A percentile compares a stretch with the other conserved stretches of the same genome.
Conservation (phyloP, 148 eudicot genomes). For the Amaranthus cruentus region DNA sequence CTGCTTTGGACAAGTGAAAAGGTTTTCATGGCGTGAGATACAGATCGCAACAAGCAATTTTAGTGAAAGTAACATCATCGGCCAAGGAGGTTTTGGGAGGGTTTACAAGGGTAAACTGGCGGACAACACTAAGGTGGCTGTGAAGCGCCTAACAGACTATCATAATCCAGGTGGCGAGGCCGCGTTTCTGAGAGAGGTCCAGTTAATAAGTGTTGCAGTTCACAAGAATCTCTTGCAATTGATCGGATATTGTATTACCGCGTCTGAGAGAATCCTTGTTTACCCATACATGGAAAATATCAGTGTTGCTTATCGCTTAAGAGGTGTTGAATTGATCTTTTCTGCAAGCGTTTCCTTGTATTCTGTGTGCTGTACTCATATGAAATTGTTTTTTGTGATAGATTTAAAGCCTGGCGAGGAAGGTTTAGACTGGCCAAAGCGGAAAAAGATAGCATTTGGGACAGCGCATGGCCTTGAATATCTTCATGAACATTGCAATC, state of each 20-base stretch:
- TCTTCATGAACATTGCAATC: constrained; percentile 89
- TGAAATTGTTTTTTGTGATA: constrained; percentile 5
- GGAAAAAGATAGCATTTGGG: constrained; percentile 77
- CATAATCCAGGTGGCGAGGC: constrained; percentile 90
- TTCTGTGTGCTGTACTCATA: neutral
- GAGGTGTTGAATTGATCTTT: constrained; percentile 44
- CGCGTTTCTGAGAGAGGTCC: constrained; percentile 80
- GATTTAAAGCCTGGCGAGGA: constrained; percentile 81
- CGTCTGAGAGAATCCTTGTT: constrained; percentile 77
- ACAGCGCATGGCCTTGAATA: constrained; percentile 92
- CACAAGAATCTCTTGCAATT: constrained; percentile 86
- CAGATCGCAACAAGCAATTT: constrained; percentile 80
- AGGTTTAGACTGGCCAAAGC: constrained; percentile 78
- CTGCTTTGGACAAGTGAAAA: constrained; percentile 74
- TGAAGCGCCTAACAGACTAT: constrained; percentile 78
- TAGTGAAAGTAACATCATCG: constrained; percentile 69
- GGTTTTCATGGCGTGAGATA: constrained; percentile 88
- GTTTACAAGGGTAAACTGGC: constrained; percentile 71
- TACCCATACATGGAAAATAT: constrained; percentile 94
- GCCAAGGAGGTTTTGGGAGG: constrained; percentile 97
- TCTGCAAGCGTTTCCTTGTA: neutral
- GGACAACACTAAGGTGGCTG: constrained; percentile 67
- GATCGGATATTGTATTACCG: constrained; percentile 81
- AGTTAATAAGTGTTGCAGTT: constrained; percentile 85
- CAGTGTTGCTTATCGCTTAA: constrained; percentile 81